Evolutionary conservation across 176 grass and related monocot species (phyloP).

Genomic region (Saccharum officinarum): DNA sequence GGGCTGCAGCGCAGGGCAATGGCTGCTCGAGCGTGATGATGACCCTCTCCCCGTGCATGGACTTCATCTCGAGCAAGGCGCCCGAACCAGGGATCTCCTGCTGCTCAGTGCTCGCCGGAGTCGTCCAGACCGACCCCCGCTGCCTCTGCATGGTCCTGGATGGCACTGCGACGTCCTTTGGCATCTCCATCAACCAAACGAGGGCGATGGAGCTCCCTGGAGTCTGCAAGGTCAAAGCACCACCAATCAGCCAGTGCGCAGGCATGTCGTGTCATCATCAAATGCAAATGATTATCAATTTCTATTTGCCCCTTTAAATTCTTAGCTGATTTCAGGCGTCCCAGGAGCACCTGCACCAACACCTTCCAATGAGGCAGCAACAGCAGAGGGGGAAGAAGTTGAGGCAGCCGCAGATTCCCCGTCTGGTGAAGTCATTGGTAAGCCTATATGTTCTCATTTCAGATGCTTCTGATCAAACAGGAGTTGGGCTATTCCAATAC

Average conservation of each 20-base stretch:
- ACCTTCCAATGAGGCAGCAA: conserved; percentile 9
- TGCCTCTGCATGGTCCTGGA: conserved; percentile 81
- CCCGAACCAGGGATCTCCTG: conserved; percentile 52
- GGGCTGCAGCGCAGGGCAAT: conserved; percentile 33
- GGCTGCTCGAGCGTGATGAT: conserved; percentile 71
- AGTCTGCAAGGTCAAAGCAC: conserved; percentile 70
- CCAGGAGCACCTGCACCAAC: background rate
- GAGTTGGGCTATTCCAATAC: conserved; percentile 3
- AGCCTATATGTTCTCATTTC: background rate
- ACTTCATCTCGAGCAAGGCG: conserved; percentile 66
- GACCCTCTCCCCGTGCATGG: conserved; percentile 77
- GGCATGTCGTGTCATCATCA: conserved; percentile 43
- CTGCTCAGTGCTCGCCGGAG: conserved; percentile 55
- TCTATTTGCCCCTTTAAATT: background rate
- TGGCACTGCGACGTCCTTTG: conserved; percentile 44
- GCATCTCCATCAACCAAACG: conserved; percentile 72
- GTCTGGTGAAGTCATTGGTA: conserved; percentile 36
- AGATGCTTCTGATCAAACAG: background rate
- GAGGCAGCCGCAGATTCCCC: conserved; percentile 19
- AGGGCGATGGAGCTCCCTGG: conserved; percentile 61
- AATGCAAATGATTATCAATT: background rate
- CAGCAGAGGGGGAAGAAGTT: background rate
- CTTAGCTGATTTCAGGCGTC: conserved; percentile 7
- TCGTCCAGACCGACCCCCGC: conserved; percentile 67
- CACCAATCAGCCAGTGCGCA: conserved; percentile 55